Evolutionary conservation across 805 yeast genomes (phyloP).

Genomic region (Myxozyma mucilagina): DNA sequence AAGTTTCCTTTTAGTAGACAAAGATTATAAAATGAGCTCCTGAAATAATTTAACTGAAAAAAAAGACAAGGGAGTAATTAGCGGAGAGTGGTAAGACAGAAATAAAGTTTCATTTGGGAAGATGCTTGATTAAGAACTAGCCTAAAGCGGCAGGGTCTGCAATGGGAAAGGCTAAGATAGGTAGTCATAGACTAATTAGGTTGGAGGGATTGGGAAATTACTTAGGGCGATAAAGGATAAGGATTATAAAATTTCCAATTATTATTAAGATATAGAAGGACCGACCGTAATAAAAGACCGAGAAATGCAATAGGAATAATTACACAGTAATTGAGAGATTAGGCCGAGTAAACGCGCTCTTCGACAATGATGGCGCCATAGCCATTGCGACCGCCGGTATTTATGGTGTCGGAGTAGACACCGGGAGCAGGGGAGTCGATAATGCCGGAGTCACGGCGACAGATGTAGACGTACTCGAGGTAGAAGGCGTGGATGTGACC

Average conservation of each 20-base stretch:
- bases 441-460: slow-evolving; percentile 25
- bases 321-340: neutral
- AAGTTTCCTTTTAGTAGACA: too few relatives aligned
- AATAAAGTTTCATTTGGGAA: too few relatives aligned
- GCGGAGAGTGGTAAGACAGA: too few relatives aligned
- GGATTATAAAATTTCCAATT: neutral
- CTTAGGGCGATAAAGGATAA: neutral
- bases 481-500: slow-evolving; percentile 43
- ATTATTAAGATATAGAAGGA: neutral
- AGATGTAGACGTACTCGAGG: slow-evolving; percentile 27
- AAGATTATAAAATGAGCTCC: too few relatives aligned
- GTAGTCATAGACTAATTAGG: too few relatives aligned
- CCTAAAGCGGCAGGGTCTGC: too few relatives aligned
- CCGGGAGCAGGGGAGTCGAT: slow-evolving; percentile 27
- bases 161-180: too few relatives aligned
- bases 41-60: too few relatives aligned
- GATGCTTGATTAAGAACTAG: too few relatives aligned
- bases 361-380: slow-evolving; percentile 29
- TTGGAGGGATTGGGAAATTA: too few relatives aligned
- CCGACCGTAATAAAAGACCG: neutral
- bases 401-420: slow-evolving; percentile 27
- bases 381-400: slow-evolving; percentile 30
- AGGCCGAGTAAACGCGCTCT: slow-evolving; percentile 1
- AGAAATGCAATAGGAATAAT: neutral
- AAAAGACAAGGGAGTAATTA: too few relatives aligned